Conservation (phyloP, 495 filamentous ascomycete genomes). For the Trichoderma reesei region DNA sequence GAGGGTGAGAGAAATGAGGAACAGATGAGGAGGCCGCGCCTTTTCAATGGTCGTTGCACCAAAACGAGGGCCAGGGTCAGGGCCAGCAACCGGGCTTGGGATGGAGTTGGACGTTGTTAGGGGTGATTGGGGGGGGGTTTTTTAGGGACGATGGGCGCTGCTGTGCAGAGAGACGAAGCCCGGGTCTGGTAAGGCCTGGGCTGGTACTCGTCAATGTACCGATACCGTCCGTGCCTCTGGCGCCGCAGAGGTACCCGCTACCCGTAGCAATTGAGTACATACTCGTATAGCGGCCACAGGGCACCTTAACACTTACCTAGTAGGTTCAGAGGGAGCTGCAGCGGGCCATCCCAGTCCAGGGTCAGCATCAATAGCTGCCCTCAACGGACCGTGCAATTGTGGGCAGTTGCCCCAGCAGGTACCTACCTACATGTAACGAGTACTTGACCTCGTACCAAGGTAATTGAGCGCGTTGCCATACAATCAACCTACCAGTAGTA, state of each 20-base stretch:
- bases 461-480: too few species aligned
- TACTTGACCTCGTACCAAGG: background rate
- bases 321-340: background rate
- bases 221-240: background rate
- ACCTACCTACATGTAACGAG: background rate
- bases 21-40: background rate
- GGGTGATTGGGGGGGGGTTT: slow-evolving; percentile 1
- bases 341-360: background rate
- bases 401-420: background rate
- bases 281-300: background rate
- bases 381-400: background rate
- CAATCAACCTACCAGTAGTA: too few species aligned
- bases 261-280: background rate
- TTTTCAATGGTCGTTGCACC: slow-evolving; percentile 11
- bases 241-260: background rate
- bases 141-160: background rate
- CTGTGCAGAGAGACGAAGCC: background rate
- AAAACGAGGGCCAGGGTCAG: background rate
- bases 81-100: slow-evolving; percentile 2
- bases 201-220: background rate
- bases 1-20: slow-evolving; percentile 2
- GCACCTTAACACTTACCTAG: too few species aligned
- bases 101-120: slow-evolving; percentile 9
- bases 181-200: too few species aligned
- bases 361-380: slow-evolving; percentile 7